Conservation (phyloP, 768 basidiomycete genomes). For the Rhizopogon vulgaris region DNA sequence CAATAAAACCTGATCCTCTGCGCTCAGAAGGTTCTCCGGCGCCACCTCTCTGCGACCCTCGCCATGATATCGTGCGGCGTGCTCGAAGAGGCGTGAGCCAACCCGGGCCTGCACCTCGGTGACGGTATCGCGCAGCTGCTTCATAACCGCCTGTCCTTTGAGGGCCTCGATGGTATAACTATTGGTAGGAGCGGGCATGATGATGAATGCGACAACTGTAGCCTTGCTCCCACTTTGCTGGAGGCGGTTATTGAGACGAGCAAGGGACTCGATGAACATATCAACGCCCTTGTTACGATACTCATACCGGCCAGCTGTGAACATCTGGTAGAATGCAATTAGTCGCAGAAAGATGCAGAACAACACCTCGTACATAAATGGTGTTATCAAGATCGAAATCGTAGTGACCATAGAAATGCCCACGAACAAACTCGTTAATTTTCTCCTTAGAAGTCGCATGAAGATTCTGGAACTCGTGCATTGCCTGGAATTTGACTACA, state of each 20-base stretch:
- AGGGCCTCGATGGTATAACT: slow-evolving; percentile 97
- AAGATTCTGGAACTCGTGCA: slow-evolving; percentile 98
- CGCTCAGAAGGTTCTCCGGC: slow-evolving; percentile 72
- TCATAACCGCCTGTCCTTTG: slow-evolving; percentile 95
- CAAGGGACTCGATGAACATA: slow-evolving; percentile 98
- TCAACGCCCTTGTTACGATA: slow-evolving; percentile 99
- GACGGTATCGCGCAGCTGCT: slow-evolving; percentile 93
- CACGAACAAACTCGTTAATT: slow-evolving; percentile 95
- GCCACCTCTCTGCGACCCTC: slow-evolving; percentile 72
- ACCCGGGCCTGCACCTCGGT: slow-evolving; percentile 92
- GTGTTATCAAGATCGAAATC: slow-evolving; percentile 95
- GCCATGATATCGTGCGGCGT: slow-evolving; percentile 87
- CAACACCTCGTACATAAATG: slow-evolving; percentile 53
- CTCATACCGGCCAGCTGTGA: slow-evolving; percentile 98
- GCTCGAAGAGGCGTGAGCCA: slow-evolving; percentile 88
- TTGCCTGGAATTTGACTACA: slow-evolving; percentile 97
- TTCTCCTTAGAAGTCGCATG: slow-evolving; percentile 93
- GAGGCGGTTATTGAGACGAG: slow-evolving; percentile 69
- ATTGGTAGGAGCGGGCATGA: slow-evolving; percentile 95
- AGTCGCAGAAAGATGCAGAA: slow-evolving; percentile 1
- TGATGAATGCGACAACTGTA: slow-evolving; percentile 97
- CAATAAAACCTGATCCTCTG: slow-evolving; percentile 89
- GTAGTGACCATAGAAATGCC: slow-evolving; percentile 97
- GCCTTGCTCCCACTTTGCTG: slow-evolving; percentile 59
- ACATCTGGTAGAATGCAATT: slow-evolving; percentile 54